These are phyloP conservation scores for Purshia tridentata DNA, from an alignment of 306 rosid genomes.

Conservation along the genomic window DNA sequence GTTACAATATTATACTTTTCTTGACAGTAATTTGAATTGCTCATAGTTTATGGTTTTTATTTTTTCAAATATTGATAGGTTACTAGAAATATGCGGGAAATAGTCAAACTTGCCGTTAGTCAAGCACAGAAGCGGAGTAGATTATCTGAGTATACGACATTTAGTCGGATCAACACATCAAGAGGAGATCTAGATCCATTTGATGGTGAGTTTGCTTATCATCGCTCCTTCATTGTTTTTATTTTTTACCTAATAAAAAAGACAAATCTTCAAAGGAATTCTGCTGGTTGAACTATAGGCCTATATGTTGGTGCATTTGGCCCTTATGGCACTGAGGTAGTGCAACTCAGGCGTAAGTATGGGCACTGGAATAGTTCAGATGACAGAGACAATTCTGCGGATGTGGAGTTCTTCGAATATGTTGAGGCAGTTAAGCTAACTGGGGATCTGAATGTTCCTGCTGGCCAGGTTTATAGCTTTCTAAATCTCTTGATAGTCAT, in stretches of 20 bases:
- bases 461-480: slow-evolving; percentile 74
- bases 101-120: slow-evolving; percentile 81
- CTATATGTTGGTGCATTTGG: slow-evolving; percentile 96
- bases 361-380: slow-evolving; percentile 84
- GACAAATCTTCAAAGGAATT: slow-evolving; percentile 18
- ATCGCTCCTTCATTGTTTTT: slow-evolving; percentile 1
- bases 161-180: slow-evolving; percentile 65
- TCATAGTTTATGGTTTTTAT: neutral
- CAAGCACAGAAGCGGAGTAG: slow-evolving; percentile 83
- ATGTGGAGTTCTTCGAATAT: slow-evolving; percentile 87
- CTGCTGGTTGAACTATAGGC: slow-evolving; percentile 51
- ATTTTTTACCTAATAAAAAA: neutral
- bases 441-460: slow-evolving; percentile 96
- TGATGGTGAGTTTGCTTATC: slow-evolving; percentile 53
- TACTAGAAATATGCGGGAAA: slow-evolving; percentile 76
- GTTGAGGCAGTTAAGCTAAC: slow-evolving; percentile 98
- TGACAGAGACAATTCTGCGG: slow-evolving; percentile 45
- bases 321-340: slow-evolving; percentile 89
- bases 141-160: slow-evolving; percentile 68
- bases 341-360: slow-evolving; percentile 79
- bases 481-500: slow-evolving; percentile 20
- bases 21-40: slow-evolving; percentile 23
- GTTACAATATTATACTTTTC: slow-evolving; percentile 17
- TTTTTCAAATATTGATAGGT: slow-evolving; percentile 38
- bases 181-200: slow-evolving; percentile 83